Evolutionary conservation across 2,329 filamentous ascomycete species (phyloP).

Genomic region (Verticillium zaregamsianum): DNA sequence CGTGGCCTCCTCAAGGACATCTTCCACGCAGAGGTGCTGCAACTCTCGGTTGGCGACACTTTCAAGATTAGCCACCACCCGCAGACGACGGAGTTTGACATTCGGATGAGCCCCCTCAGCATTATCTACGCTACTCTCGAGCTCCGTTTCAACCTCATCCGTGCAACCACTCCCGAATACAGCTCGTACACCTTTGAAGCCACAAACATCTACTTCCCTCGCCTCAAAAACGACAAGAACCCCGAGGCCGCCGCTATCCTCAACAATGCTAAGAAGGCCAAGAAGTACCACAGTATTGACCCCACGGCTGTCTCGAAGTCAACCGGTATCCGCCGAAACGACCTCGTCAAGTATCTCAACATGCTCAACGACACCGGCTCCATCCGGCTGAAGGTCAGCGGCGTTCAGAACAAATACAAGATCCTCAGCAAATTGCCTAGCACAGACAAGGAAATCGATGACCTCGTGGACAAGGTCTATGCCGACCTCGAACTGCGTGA

Average conservation of each 20-base stretch:
- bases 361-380: conserved; percentile 43
- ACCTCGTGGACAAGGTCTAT: conserved; percentile 43
- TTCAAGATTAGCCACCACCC: conserved; percentile 41
- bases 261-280: conserved; percentile 29
- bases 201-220: conserved; percentile 23
- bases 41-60: conserved; percentile 31
- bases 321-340: conserved; percentile 32
- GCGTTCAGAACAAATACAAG: conserved; percentile 51
- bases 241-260: conserved; percentile 40
- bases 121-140: conserved; percentile 59
- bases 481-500: conserved; percentile 47
- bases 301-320: conserved; percentile 32
- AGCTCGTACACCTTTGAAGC: conserved; percentile 48
- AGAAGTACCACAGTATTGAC: conserved; percentile 43
- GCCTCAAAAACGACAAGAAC: conserved; percentile 30
- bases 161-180: conserved; percentile 55
- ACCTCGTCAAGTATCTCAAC: conserved; percentile 51
- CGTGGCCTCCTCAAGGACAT: conserved; percentile 44
- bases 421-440: conserved; percentile 42
- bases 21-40: conserved; percentile 32
- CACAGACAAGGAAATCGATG: conserved; percentile 33
- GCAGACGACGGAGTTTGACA: conserved; percentile 48
- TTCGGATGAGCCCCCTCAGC: conserved; percentile 42
- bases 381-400: conserved; percentile 47
- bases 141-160: conserved; percentile 50